Base-by-base conservation (phyloP, 441 rosid species). In the Adansonia gregorii region DNA sequence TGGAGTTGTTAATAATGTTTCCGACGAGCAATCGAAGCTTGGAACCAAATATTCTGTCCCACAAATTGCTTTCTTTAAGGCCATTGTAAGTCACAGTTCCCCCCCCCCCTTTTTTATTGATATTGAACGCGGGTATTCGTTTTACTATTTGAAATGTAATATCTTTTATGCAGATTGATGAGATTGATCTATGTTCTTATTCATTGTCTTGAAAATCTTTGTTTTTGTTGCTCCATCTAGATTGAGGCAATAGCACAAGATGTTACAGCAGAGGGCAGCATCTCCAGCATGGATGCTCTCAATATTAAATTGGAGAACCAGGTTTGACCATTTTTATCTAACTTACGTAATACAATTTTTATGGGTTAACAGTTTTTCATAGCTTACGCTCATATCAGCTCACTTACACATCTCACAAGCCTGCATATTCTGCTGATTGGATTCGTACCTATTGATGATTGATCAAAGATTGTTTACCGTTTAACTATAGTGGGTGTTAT, bases 11-110 rank as follows among this genome's bases (percentile, higher is more conserved):
- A 95, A 95, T 82, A 90, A 81, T 77, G 89, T 92, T 15, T 81
- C 97, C 0, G 98, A 95, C 65, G 97, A 92, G n/a, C 97, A 95
- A 54, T 93, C 98, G 12, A 88, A 95, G 87, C 95, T 93, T 35
- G 99, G 98, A 56, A 90, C 97, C 0, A 88, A 87, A 41, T 95
- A 91, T 80, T 86, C 97, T 17, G 92, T 90, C 84, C 97, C 89
- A 0, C 98, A 95, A 86, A 90, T 95, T 81, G 91, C 97, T 27
- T 86, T 90, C 75, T 95, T 88, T 68, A 94, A 89, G 86, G 94
- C 88, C 65, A 85, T 92, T 82, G 99, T 95, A 83, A 85, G 98
- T 92, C 41, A 51, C n/a, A 61, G 20, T 4, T 0, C 11, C 35
- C 14, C 63, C 14, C 10, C 0, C 0, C 19, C 4, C 0, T n/a